phyloP scores from a whole-genome alignment of 495 filamentous ascomycete species.

The Podospora pseudopauciseta region DNA sequence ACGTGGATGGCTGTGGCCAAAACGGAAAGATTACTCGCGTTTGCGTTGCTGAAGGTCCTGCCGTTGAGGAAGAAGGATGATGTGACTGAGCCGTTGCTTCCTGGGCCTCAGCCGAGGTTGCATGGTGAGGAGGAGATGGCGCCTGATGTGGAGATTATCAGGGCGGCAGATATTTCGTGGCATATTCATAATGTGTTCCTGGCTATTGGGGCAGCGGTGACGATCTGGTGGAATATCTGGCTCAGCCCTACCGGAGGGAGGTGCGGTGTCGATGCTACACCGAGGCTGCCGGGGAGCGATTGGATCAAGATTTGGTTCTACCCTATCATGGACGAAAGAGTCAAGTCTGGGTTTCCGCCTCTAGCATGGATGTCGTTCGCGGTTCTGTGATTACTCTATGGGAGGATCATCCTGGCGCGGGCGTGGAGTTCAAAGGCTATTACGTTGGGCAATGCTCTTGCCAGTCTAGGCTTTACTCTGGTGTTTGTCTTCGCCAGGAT shows the following conservation, averaged over 20 bases:
- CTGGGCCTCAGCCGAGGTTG: background rate
- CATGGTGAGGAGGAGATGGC: conserved; percentile 12
- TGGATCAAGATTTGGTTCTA: conserved; percentile 32
- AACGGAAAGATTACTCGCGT: conserved; percentile 25
- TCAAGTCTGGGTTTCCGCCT: conserved; percentile 33
- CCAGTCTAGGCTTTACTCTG: conserved; percentile 19
- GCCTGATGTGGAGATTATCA: conserved; percentile 24
- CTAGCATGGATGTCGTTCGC: conserved; percentile 37
- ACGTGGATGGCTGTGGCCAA: conserved; percentile 27
- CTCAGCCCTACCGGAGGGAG: conserved; percentile 30
- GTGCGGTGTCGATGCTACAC: conserved; percentile 17
- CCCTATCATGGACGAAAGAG: background rate
- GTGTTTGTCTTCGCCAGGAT: conserved; percentile 29
- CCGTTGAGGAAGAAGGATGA: conserved; percentile 22
- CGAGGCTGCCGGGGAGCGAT: conserved; percentile 12
- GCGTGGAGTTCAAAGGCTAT: conserved; percentile 26
- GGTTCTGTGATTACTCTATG: conserved; percentile 35
- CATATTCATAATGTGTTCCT: conserved; percentile 30
- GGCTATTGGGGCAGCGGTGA: conserved; percentile 19
- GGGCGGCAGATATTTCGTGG: conserved; percentile 32
- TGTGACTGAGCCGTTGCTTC: conserved; percentile 23
- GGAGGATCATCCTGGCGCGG: conserved; percentile 31
- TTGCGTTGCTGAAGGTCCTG: conserved; percentile 20
- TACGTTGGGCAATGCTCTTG: conserved; percentile 20
- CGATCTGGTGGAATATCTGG: conserved; percentile 38